Evolutionary conservation across 2,329 filamentous ascomycete species (phyloP).

Genomic region (Plectosphaerella cucumerina): DNA sequence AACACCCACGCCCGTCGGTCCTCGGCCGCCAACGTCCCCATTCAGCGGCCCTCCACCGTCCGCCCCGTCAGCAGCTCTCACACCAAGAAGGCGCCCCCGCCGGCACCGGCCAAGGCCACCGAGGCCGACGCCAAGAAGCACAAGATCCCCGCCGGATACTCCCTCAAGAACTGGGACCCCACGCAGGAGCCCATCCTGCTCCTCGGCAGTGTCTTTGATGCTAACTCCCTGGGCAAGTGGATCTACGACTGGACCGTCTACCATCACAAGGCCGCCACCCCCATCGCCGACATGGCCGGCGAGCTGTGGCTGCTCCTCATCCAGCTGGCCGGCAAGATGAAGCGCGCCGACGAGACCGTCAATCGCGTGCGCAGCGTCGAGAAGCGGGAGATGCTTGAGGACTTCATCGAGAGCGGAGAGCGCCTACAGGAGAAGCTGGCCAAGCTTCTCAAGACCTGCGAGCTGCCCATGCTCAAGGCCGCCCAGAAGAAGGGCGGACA

Average conservation of each 20-base stretch:
- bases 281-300: conserved; percentile 86
- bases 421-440: conserved; percentile 82
- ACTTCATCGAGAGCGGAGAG: conserved; percentile 87
- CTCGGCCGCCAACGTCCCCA: conserved; percentile 39
- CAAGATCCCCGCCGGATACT: conserved; percentile 84
- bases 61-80: conserved; percentile 37
- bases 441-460: conserved; percentile 83
- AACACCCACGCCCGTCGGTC: conserved; percentile 40
- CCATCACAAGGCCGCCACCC: conserved; percentile 74
- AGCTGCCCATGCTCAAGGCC: conserved; percentile 85
- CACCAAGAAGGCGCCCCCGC: conserved; percentile 31
- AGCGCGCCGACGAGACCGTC: conserved; percentile 78
- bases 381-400: conserved; percentile 76
- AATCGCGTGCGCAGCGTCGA: conserved; percentile 68
- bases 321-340: conserved; percentile 89
- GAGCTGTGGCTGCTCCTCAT: conserved; percentile 95
- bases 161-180: conserved; percentile 97
- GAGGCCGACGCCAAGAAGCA: conserved; percentile 59
- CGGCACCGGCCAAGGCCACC: conserved; percentile 44
- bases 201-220: conserved; percentile 92
- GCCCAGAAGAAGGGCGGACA: conserved; percentile 65
- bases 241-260: conserved; percentile 99
- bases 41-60: conserved; percentile 47
- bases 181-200: conserved; percentile 90
- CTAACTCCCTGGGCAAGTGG: conserved; percentile 97